phyloP scores from a whole-genome alignment of 495 filamentous ascomycete genomes.

The Aspergillus leporis region DNA sequence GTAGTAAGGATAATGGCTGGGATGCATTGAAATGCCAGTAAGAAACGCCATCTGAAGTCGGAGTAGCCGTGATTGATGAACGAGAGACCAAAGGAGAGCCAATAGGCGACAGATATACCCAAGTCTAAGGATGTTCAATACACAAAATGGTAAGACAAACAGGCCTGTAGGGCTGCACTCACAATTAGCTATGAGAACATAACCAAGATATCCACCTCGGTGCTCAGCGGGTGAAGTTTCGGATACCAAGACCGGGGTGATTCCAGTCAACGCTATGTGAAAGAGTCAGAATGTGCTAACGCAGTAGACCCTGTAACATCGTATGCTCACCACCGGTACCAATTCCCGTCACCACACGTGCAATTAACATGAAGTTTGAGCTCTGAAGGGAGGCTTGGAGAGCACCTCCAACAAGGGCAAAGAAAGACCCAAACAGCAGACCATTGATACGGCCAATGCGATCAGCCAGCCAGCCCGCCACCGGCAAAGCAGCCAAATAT shows the following conservation, averaged over 20 bases:
- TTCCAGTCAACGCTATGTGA: conserved; percentile 44
- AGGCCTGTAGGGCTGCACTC: conserved; percentile 10
- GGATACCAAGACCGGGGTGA: conserved; percentile 52
- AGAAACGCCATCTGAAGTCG: conserved; percentile 55
- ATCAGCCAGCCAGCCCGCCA: conserved; percentile 54
- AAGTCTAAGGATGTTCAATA: conserved; percentile 39
- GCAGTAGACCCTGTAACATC: background rate
- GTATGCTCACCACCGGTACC: conserved; percentile 46
- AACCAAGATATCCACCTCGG: conserved; percentile 48
- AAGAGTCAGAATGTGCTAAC: conserved; percentile 12
- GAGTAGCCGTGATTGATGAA: conserved; percentile 52
- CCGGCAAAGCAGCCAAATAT: conserved; percentile 55
- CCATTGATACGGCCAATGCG: conserved; percentile 56
- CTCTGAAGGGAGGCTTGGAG: conserved; percentile 52
- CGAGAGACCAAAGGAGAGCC: conserved; percentile 60
- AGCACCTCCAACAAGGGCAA: conserved; percentile 54
- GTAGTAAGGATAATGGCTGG: conserved; percentile 52
- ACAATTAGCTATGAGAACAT: conserved; percentile 57
- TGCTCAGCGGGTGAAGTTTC: conserved; percentile 51
- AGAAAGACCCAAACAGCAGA: conserved; percentile 50
- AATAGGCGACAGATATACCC: conserved; percentile 62
- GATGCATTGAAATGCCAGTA: conserved; percentile 55
- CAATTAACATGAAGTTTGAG: conserved; percentile 55
- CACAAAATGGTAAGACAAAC: background rate
- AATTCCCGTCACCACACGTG: conserved; percentile 56